Evolutionary conservation across 768 basidiomycete genomes (phyloP).

Genomic region (Rhodocollybia butyracea): DNA sequence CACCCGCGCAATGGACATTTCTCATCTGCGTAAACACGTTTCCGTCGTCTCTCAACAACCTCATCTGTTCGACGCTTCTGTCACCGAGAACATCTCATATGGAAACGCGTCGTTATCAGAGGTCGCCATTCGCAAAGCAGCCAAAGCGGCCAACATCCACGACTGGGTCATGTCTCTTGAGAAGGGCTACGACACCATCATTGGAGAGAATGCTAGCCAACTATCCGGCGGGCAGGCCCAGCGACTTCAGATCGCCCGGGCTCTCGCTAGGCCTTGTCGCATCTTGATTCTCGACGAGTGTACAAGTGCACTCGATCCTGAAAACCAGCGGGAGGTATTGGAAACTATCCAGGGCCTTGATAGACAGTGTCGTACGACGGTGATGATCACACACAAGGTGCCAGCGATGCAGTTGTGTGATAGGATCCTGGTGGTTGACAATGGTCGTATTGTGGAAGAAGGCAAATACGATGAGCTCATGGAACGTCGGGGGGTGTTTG

Average conservation of each 20-base stretch:
- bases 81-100: slow-evolving; percentile 89
- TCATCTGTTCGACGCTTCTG: slow-evolving; percentile 83
- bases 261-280: slow-evolving; percentile 69
- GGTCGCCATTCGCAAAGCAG: slow-evolving; percentile 65
- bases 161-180: slow-evolving; percentile 81
- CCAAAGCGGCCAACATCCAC: slow-evolving; percentile 77
- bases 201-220: slow-evolving; percentile 90
- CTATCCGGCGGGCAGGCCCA: slow-evolving; percentile 96
- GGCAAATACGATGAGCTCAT: slow-evolving; percentile 74
- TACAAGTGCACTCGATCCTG: slow-evolving; percentile 85
- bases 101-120: slow-evolving; percentile 49
- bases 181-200: slow-evolving; percentile 79
- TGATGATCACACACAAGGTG: slow-evolving; percentile 93
- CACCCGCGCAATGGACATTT: slow-evolving; percentile 57
- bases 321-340: slow-evolving; percentile 81
- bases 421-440: slow-evolving; percentile 74
- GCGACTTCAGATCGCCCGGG: slow-evolving; percentile 87
- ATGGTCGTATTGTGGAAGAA: slow-evolving; percentile 76
- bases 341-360: slow-evolving; percentile 61
- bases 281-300: slow-evolving; percentile 92
- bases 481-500: slow-evolving; percentile 66
- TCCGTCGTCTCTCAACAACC: slow-evolving; percentile 87
- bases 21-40: slow-evolving; percentile 80
- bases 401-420: slow-evolving; percentile 92
- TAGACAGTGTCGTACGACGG: slow-evolving; percentile 63